Evolutionary conservation across 768 basidiomycete genomes (phyloP), one percentile per base, ranked within the genome.

Genomic region (Collybia sordida): DNA sequence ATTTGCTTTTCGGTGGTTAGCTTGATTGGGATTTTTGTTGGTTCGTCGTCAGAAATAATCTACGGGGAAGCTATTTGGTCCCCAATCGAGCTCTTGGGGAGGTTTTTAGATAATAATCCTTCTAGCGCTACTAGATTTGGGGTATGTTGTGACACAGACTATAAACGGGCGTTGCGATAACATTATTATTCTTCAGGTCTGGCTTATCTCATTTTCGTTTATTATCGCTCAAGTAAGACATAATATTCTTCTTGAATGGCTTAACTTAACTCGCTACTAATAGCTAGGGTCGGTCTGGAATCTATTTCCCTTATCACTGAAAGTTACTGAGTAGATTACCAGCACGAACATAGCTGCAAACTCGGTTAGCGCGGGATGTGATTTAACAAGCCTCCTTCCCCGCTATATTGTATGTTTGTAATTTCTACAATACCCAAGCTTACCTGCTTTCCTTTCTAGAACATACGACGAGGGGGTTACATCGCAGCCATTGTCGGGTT

Each of bases 281-380:
- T 49, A 15, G 24, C 39, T 11, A 25, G 34, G 40, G 42, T 42
- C 6, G 41, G 9, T 43, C 24, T 18, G 27, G 22, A 12, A 6
- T 31, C 31, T 31, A 11, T 11, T 14, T 11, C 9, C 14, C 14
- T 25, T 11, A 19, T 37, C 9, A 7, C 9, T 11, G 19, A 6
- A 21, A 14, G 8, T 25, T 48, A 7, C n/a, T 6, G n/a, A 17
- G 7, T 14, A 14, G 14, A 15, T 21, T 49, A 49, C 55, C 14
- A 86, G 84, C 15, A 88, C 86, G 24, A 91, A 89, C 64, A 86
- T 89, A 59, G 86, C 88, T 8, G 90, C 89, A 24, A 92, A 93
- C 69, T 85, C 86, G 4, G 81, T 92, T 61, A 86, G 83, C 38
- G 89, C 90, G 3, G 89, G 91, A 12, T 90, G 88, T 60, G 90